Percentiles rank a stretch among this genome's conserved stretches.
These are phyloP conservation scores for Breynia disticha DNA, from an alignment of 441 rosid genomes.

Conservation along the genomic window DNA sequence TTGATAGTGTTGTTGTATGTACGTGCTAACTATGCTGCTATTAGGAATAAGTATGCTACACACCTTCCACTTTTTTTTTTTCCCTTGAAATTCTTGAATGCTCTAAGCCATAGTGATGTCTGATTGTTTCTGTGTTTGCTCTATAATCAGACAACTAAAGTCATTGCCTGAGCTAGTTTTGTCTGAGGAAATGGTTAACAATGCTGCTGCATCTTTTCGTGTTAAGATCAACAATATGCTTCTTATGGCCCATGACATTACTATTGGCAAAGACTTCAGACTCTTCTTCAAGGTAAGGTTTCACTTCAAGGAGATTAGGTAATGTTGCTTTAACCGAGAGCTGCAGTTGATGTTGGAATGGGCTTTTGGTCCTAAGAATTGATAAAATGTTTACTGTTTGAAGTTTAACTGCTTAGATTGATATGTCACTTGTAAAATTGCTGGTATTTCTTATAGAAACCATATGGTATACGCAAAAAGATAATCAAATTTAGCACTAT, in stretches of 20 bases:
- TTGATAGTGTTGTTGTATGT: slow-evolving; percentile 44
- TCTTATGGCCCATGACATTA: slow-evolving; percentile 90
- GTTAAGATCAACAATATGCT: slow-evolving; percentile 68
- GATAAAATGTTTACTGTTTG: no score
- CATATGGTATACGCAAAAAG: no score
- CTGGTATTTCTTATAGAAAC: no score
- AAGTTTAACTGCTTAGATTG: no score
- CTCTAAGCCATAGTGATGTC: slow-evolving; percentile 1
- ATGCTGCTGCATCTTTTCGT: slow-evolving; percentile 86
- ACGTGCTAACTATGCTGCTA: slow-evolving; percentile 51
- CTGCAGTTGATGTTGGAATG: no score
- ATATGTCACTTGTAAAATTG: no score
- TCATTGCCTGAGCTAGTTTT: slow-evolving; percentile 74
- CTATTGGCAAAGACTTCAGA: slow-evolving; percentile 87
- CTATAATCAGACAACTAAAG: slow-evolving; percentile 41
- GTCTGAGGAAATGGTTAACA: slow-evolving; percentile 92
- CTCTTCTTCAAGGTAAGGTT: slow-evolving; percentile 78
- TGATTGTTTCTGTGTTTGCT: slow-evolving; percentile 1
- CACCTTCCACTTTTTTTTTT: background rate
- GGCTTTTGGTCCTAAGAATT: no score
- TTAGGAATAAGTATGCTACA: slow-evolving; percentile 41
- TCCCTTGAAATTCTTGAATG: background rate
- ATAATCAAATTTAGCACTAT: no score
- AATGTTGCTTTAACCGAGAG: no score
- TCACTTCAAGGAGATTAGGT: no score